phyloP scores from a whole-genome alignment of 2,329 filamentous ascomycete species.

The Atkinsonella hypoxylon region DNA sequence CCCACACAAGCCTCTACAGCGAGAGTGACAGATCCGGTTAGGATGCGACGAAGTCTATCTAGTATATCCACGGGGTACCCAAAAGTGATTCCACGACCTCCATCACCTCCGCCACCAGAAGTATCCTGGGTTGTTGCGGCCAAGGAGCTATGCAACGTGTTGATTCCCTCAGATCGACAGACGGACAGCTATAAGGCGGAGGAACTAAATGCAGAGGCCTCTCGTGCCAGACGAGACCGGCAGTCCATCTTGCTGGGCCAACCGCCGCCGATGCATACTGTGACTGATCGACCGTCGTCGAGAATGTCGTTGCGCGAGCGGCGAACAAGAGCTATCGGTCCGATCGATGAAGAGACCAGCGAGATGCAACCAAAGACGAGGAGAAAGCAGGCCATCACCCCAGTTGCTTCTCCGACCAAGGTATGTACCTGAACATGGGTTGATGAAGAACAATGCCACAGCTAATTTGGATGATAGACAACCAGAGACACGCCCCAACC shows the following conservation, averaged over 20 bases:
- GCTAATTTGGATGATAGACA: conserved; percentile 15
- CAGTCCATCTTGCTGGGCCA: conserved; percentile 36
- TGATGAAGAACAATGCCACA: neutral
- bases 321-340: conserved; percentile 45
- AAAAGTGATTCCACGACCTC: conserved; percentile 22
- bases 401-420: conserved; percentile 19
- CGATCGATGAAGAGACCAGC: conserved; percentile 32
- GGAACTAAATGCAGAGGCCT: conserved; percentile 62
- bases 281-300: conserved; percentile 32
- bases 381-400: conserved; percentile 49
- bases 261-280: conserved; percentile 14
- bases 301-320: conserved; percentile 65
- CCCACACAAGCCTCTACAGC: conserved; percentile 81
- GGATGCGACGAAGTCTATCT: conserved; percentile 52
- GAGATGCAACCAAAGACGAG: conserved; percentile 29
- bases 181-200: conserved; percentile 66
- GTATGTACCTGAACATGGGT: conserved; percentile 8
- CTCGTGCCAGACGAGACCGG: conserved; percentile 50
- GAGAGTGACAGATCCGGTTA: conserved; percentile 59
- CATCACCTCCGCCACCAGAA: conserved; percentile 63
- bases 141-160: conserved; percentile 67
- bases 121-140: conserved; percentile 80
- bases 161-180: conserved; percentile 66
- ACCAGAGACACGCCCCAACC: conserved; percentile 20
- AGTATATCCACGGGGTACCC: conserved; percentile 26